phyloP scores from a whole-genome alignment of 73 alveolate genomes.

The Paramecium bursaria region DNA sequence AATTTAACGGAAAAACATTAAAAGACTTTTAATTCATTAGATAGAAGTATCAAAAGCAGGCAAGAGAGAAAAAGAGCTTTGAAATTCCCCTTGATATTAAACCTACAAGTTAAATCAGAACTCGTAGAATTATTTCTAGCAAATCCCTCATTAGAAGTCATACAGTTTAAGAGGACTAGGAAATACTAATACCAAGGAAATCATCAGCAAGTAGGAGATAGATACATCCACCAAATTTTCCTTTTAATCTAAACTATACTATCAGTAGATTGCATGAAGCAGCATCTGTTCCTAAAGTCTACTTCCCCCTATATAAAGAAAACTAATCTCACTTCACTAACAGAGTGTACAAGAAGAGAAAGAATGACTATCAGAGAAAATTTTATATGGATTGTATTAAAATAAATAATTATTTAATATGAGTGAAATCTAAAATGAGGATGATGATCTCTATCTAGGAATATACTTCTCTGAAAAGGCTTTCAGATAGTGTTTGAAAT shows the following conservation, averaged over 20 bases:
- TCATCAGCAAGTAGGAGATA: slow-evolving; percentile 9
- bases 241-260: slow-evolving; percentile 32
- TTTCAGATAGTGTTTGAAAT: not conserved
- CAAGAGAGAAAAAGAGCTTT: slow-evolving; percentile 15
- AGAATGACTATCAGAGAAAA: not conserved
- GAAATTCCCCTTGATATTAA: not conserved
- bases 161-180: too few species aligned
- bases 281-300: not conserved
- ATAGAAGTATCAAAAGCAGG: not conserved
- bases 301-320: not conserved
- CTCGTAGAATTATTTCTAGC: too few species aligned
- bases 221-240: slow-evolving; percentile 12
- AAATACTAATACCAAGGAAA: not conserved
- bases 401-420: slow-evolving; percentile 2
- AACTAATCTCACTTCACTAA: not conserved
- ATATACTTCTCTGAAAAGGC: slow-evolving; percentile 8
- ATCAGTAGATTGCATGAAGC: not conserved
- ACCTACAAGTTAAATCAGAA: not conserved
- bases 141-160: too few species aligned
- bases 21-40: slow-evolving; percentile 7
- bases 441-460: too few species aligned
- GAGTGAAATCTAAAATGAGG: slow-evolving; percentile 46
- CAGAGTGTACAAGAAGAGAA: slow-evolving; percentile 23
- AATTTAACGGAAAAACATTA: not conserved
- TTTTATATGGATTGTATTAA: slow-evolving; percentile 34